Base-by-base conservation (phyloP, 306 rosid genomes). In the Cucumis melo region DNA sequence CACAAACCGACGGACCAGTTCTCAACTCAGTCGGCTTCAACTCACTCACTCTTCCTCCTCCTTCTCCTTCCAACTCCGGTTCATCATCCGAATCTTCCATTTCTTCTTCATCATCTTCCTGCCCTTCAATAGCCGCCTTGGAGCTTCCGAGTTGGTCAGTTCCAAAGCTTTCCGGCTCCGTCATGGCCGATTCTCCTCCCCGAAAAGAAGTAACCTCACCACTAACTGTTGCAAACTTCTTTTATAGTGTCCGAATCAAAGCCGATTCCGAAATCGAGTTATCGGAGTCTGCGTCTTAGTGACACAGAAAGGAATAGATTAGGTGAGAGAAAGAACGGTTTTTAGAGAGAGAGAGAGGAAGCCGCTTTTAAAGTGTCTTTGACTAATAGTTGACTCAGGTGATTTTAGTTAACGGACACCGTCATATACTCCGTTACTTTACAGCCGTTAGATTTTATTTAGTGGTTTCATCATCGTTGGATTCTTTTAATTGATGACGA, bases 321-420 rank as follows among this genome's bases (percentile, higher is more conserved):
- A 34, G 32, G 78, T 63, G 85, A 58, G 81, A 64, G 86, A 17
- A 46, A 70, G 27, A 51, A 51, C n/a, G 56, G 56, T 51, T 51
- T 38, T 38, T 64, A 67, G 27, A 60, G 75, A 62, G 78, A 83
- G 78, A 75, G 36, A 32, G 36, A 11, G 5, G 53, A 27, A 14
- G 44, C 23, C 60, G 67, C 29, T 82, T 82, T 67, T 44, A 80
- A 78, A 76, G 70, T 83, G 86, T 89, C 87, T 86, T 85, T 91
- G 95, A 93, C 94, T 81, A 74, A 74, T 4, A 27, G 39, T 92
- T 87, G 98, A 91, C 93, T 87, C 97, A 82, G 85, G 86, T 84
- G 82, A 78, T 83, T 84, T 71, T 23, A 65, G 80, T 76, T 73
- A 82, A 82, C 83, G 48, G 57, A 73, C 54, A 51, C 84, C 87